Evolutionary conservation across 805 yeast genomes (phyloP), one percentile per base, ranked within the genome.

Genomic region (Nakazawaea ambrosiae): DNA sequence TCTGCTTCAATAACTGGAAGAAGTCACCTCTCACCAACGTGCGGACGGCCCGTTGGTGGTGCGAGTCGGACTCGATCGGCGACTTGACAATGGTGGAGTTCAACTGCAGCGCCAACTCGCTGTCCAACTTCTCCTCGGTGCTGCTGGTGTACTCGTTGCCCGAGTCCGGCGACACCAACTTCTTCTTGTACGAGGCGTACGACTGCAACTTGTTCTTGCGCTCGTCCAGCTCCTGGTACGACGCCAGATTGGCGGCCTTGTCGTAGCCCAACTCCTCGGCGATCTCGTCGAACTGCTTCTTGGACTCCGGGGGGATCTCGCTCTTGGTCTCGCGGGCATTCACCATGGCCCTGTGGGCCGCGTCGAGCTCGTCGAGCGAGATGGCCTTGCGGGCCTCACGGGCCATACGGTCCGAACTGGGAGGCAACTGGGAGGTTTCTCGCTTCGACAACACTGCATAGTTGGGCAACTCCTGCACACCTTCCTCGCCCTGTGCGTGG

Each of bases 1-100:
- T 23, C 19, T 45, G 35, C 34, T 51, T 47, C 23, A 50, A 40
- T 7, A 73, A 55, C 43, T 70, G 70, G 49, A 78, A 78, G 48
- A 77, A 77, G 44, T 70, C 67, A 2, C 89, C 89, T 44, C 88
- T 63, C 2, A 86, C 78, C 27, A 83, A 68, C 4, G 85, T 80
- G 45, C 82, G 73, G 14, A 81, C 65, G n/a, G 76, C 80, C 37
- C 88, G 63, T 30, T 77, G 71, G 36, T 71, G 72, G 7, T 61
- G 58, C 20, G 56, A 57, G 47, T 74, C 74, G 14, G 76, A 60
- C 44, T 76, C 79, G 15, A 78, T 57, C 20, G 69, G 72, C 2
- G 84, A 76, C 36, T 72, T 65, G 30, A 63, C 66, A 30, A 78
- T 72, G 10, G 71, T 67, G 44, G 70, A 73, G 48, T 74, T 70